These are phyloP conservation scores for Kodamaea fungicola DNA, from an alignment of 1,139 yeast genomes.

Conservation along the genomic window DNA sequence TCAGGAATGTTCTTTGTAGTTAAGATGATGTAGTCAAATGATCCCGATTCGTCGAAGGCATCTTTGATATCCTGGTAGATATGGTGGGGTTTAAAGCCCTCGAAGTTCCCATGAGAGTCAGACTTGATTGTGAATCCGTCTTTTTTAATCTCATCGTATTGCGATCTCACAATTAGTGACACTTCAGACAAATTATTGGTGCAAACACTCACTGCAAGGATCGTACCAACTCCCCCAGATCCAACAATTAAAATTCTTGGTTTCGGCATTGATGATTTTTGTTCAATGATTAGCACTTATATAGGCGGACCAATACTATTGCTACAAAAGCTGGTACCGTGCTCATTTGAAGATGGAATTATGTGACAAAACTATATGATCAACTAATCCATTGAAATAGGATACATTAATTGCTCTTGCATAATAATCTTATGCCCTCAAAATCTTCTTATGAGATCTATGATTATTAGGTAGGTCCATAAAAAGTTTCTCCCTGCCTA, in stretches of 20 bases:
- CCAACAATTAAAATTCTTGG: conserved; percentile 41
- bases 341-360: too few relatives aligned
- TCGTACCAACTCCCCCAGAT: conserved; percentile 34
- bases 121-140: conserved; percentile 62
- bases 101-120: conserved; percentile 54
- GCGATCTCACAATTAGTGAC: conserved; percentile 62
- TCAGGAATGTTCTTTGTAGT: conserved; percentile 79
- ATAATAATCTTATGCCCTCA: too few relatives aligned
- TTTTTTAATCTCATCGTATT: conserved; percentile 51
- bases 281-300: too few relatives aligned
- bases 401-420: too few relatives aligned
- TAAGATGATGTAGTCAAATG: conserved; percentile 64
- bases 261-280: conserved; percentile 5
- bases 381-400: too few relatives aligned
- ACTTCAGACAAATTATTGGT: conserved; percentile 28
- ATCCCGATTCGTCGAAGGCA: conserved; percentile 42
- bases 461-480: too few relatives aligned
- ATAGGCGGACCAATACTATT: too few relatives aligned
- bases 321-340: too few relatives aligned
- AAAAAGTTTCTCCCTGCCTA: too few relatives aligned
- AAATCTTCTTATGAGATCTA: too few relatives aligned
- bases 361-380: too few relatives aligned
- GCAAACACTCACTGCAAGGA: conserved; percentile 18
- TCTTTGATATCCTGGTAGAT: conserved; percentile 42
- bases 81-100: conserved; percentile 52